phyloP scores from a whole-genome alignment of 768 basidiomycete species.

The Lentinula sp. region DNA sequence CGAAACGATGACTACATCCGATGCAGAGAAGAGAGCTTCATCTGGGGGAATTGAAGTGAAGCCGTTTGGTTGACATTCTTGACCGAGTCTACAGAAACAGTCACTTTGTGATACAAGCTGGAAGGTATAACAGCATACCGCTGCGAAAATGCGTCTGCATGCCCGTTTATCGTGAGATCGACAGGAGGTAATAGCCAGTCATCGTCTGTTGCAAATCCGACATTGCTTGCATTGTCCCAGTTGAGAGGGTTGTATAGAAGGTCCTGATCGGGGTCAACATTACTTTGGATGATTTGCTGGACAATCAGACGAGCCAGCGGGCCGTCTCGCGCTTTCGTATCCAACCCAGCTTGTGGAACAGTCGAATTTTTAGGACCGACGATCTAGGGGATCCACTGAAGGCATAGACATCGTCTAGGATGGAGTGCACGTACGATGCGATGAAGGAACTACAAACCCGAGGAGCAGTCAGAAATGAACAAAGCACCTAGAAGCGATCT shows the following conservation, averaged over 20 bases:
- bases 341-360: slow-evolving; percentile 30
- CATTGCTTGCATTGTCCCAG: slow-evolving; percentile 25
- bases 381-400: slow-evolving; percentile 8
- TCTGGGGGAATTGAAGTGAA: slow-evolving; percentile 32
- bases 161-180: slow-evolving; percentile 26
- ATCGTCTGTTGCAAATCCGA: slow-evolving; percentile 20
- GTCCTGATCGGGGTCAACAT: slow-evolving; percentile 21
- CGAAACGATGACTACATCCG: slow-evolving; percentile 46
- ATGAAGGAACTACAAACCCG: slow-evolving; percentile 27
- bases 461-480: background rate
- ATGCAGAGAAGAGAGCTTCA: slow-evolving; percentile 39
- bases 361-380: slow-evolving; percentile 27
- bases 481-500: background rate
- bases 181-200: slow-evolving; percentile 33
- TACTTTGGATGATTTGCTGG: slow-evolving; percentile 17
- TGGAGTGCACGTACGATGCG: slow-evolving; percentile 20
- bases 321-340: slow-evolving; percentile 28
- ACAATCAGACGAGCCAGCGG: slow-evolving; percentile 30
- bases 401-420: too few relatives aligned
- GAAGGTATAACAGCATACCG: slow-evolving; percentile 21
- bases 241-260: slow-evolving; percentile 27
- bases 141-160: slow-evolving; percentile 31
- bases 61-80: slow-evolving; percentile 34
- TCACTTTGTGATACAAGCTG: background rate
- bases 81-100: slow-evolving; percentile 28